Conservation (phyloP, 331 rosid species). For the Ulmus americana region DNA sequence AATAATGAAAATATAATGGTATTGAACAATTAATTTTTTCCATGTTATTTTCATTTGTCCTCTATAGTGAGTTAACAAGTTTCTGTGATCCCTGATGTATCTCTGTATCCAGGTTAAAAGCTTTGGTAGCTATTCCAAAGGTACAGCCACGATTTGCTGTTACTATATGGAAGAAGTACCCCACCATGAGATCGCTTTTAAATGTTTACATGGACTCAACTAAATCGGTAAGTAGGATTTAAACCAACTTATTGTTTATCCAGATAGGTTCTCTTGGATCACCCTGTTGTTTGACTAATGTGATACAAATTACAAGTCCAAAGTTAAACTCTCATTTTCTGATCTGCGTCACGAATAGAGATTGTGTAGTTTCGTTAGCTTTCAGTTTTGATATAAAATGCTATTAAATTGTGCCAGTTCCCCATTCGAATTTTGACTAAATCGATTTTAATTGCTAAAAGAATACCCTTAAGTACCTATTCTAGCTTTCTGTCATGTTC, state of each 20-base stretch:
- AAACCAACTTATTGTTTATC: too few relatives aligned
- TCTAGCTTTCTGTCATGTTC: background rate
- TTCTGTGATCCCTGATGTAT: conserved; percentile 19
- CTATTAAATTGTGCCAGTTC: background rate
- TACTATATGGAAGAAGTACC: conserved; percentile 84
- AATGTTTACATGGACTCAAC: conserved; percentile 74
- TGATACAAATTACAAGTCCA: too few relatives aligned
- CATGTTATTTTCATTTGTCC: background rate
- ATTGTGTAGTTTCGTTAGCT: background rate
- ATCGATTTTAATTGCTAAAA: background rate
- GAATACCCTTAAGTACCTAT: background rate
- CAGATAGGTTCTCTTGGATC: too few relatives aligned
- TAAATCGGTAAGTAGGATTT: conserved; percentile 47
- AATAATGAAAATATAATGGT: too few relatives aligned
- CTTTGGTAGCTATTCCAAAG: conserved; percentile 86
- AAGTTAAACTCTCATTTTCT: background rate
- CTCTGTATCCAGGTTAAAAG: conserved; percentile 63
- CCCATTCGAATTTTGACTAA: background rate
- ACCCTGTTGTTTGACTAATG: too few relatives aligned
- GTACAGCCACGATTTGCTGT: conserved; percentile 89
- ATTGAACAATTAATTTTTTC: too few relatives aligned
- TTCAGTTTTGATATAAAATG: background rate
- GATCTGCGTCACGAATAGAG: background rate
- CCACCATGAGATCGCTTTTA: conserved; percentile 82
- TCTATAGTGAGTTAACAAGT: background rate